Evolutionary conservation across 2,329 filamentous ascomycete species (phyloP).

Genomic region (Capronia epimyces): DNA sequence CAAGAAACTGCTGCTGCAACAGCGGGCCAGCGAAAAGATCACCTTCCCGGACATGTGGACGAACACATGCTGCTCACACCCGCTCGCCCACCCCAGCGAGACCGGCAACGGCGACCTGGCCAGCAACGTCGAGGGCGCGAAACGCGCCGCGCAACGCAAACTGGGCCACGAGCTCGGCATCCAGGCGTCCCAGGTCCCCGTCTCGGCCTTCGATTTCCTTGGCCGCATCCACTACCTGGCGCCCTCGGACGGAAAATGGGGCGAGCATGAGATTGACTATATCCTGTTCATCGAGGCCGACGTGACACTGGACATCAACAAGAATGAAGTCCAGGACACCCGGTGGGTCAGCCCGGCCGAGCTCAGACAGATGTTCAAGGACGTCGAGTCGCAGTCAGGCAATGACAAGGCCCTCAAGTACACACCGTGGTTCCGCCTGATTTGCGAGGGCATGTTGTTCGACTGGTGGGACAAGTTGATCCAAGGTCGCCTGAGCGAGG

Average conservation of each 20-base stretch:
- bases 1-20: slow-evolving; percentile 88
- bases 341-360: slow-evolving; percentile 77
- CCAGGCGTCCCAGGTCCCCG: slow-evolving; percentile 76
- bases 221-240: slow-evolving; percentile 98
- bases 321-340: slow-evolving; percentile 82
- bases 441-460: slow-evolving; percentile 95
- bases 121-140: slow-evolving; percentile 77
- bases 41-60: slow-evolving; percentile 99
- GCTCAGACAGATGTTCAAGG: slow-evolving; percentile 77
- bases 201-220: slow-evolving; percentile 88
- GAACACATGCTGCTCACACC: slow-evolving; percentile 98
- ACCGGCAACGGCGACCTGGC: slow-evolving; percentile 70
- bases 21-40: slow-evolving; percentile 93
- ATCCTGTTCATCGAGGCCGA: slow-evolving; percentile 97
- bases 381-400: slow-evolving; percentile 59
- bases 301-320: slow-evolving; percentile 75
- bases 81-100: slow-evolving; percentile 84
- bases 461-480: slow-evolving; percentile 94
- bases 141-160: slow-evolving; percentile 87
- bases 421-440: slow-evolving; percentile 99
- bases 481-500: slow-evolving; percentile 67
- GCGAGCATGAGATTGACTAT: slow-evolving; percentile 98
- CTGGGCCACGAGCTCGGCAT: slow-evolving; percentile 93
- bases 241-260: slow-evolving; percentile 95
- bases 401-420: slow-evolving; percentile 81